Evolutionary conservation across 495 filamentous ascomycete genomes (phyloP).

Genomic region (Ramalina intermedia): DNA sequence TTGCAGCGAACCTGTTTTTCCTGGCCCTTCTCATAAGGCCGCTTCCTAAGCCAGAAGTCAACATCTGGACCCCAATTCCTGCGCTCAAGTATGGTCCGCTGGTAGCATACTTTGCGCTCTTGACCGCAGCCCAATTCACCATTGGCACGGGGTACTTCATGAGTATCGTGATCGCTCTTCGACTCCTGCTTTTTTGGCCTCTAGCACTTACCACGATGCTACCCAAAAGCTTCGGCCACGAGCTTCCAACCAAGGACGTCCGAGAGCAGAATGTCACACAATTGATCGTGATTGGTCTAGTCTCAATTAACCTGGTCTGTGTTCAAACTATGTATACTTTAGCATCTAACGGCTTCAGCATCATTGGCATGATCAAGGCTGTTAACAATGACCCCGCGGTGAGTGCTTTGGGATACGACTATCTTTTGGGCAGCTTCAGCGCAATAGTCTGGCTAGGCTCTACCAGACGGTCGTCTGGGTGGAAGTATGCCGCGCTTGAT

Average conservation of each 20-base stretch:
- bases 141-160: conserved; percentile 32
- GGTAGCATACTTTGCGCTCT: conserved; percentile 25
- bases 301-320: background rate
- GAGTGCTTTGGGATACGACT: conserved; percentile 13
- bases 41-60: conserved; percentile 26
- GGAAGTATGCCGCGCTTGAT: too few relatives aligned
- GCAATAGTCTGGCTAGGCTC: background rate
- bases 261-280: too few relatives aligned
- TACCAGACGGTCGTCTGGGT: too few relatives aligned
- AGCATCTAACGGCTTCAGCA: conserved; percentile 11
- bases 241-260: background rate
- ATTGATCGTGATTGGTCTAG: background rate
- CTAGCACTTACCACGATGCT: conserved; percentile 12
- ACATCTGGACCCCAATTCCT: conserved; percentile 33
- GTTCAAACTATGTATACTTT: background rate
- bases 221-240: background rate
- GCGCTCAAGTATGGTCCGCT: conserved; percentile 27
- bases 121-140: conserved; percentile 31
- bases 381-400: conserved; percentile 12
- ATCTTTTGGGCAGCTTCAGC: conserved; percentile 5
- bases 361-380: conserved; percentile 1
- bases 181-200: conserved; percentile 35
- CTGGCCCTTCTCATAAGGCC: conserved; percentile 41
- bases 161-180: conserved; percentile 25
- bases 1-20: conserved; percentile 50